Conservation (phyloP, 2,329 filamentous ascomycete genomes). For the Colletotrichum ledebouriae region DNA sequence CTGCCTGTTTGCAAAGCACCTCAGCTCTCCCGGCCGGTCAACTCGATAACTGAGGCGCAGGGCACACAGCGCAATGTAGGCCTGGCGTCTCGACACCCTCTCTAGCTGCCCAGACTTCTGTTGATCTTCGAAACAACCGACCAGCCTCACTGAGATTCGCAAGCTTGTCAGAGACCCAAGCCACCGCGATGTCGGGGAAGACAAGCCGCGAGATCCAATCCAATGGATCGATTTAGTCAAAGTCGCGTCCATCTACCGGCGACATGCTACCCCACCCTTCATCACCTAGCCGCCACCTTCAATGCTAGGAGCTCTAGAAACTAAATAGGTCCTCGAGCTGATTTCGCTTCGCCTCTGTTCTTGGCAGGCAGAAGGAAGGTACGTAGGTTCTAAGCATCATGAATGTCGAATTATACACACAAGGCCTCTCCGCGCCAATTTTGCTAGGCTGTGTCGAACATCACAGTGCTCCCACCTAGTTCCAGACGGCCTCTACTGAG, state of each 20-base stretch:
- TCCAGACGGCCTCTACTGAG: too few species aligned
- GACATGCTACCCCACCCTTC: background rate
- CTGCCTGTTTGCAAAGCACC: too few species aligned
- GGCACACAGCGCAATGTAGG: constrained; percentile 18
- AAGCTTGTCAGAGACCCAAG: too few species aligned
- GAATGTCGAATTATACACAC: background rate
- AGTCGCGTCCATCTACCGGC: background rate
- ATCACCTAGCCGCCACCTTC: background rate
- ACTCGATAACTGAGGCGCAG: constrained; percentile 38
- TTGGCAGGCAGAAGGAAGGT: background rate
- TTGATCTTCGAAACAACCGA: background rate
- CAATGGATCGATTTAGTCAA: background rate
- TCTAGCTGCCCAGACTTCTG: constrained; percentile 13
- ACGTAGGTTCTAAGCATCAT: background rate
- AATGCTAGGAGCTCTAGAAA: background rate
- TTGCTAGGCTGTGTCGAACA: too few species aligned
- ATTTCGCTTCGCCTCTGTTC: too few species aligned
- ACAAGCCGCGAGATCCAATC: background rate
- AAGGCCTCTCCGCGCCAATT: constrained; percentile 2
- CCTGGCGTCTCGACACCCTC: background rate
- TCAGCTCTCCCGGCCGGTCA: constrained; percentile 3
- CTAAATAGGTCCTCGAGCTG: background rate
- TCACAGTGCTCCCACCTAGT: too few species aligned
- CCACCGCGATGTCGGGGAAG: too few species aligned
- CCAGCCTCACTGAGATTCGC: background rate